These are phyloP conservation scores for Leucaena leucocephala DNA, from an alignment of 306 rosid species.

Conservation along the genomic window DNA sequence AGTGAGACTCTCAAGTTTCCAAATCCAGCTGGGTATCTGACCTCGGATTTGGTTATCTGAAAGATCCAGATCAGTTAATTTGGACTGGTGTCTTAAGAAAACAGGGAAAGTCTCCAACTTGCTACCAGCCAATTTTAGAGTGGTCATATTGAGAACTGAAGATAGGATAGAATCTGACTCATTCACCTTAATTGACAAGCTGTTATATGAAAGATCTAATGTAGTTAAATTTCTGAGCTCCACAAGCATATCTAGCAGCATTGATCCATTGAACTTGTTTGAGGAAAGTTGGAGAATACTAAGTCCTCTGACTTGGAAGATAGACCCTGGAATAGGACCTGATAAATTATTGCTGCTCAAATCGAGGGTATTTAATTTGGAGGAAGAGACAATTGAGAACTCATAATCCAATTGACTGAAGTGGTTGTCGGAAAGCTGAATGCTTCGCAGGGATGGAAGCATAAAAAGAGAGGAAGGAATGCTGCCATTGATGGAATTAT, in stretches of 20 bases:
- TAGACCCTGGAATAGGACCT: slow-evolving; percentile 48
- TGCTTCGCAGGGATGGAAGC: slow-evolving; percentile 30
- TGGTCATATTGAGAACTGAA: slow-evolving; percentile 29
- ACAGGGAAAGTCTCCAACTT: slow-evolving; percentile 42
- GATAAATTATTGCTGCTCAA: slow-evolving; percentile 52
- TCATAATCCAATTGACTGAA: slow-evolving; percentile 33
- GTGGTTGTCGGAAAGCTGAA: slow-evolving; percentile 41
- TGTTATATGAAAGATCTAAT: slow-evolving; percentile 67
- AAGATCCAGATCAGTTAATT: slow-evolving; percentile 41
- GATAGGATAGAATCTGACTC: not conserved
- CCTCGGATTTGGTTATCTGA: slow-evolving; percentile 53
- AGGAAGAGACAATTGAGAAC: slow-evolving; percentile 15
- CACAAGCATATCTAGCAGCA: slow-evolving; percentile 22
- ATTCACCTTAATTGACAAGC: slow-evolving; percentile 27
- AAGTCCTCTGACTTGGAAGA: slow-evolving; percentile 44
- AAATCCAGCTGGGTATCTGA: slow-evolving; percentile 61
- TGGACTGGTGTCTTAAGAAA: slow-evolving; percentile 51
- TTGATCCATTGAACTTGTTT: slow-evolving; percentile 53
- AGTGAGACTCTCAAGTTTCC: slow-evolving; percentile 38
- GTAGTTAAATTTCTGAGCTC: slow-evolving; percentile 41
- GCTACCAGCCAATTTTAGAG: slow-evolving; percentile 53
- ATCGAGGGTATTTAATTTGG: slow-evolving; percentile 46
- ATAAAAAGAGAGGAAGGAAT: slow-evolving; percentile 45
- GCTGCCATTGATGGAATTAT: slow-evolving; percentile 43
- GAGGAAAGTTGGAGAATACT: slow-evolving; percentile 49